phyloP scores from a whole-genome alignment of 2,329 filamentous ascomycete species.

The Colletotrichum limetticola region DNA sequence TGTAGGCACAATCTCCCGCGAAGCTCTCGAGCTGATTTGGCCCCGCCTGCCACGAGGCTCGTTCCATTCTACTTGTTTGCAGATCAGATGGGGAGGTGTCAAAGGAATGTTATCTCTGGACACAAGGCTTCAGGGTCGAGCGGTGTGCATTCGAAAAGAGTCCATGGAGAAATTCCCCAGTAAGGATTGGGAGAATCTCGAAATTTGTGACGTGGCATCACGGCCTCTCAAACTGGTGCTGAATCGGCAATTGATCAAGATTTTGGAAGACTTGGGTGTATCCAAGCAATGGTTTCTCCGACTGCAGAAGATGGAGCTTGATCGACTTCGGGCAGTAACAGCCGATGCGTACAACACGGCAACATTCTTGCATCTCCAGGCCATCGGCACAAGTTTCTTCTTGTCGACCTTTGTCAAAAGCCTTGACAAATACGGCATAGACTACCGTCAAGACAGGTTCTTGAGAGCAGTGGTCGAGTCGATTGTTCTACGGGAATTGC shows the following conservation, averaged over 20 bases:
- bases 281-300: constrained; percentile 67
- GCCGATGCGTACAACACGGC: constrained; percentile 70
- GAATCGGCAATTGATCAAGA: constrained; percentile 86
- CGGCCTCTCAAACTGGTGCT: constrained; percentile 76
- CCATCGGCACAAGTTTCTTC: constrained; percentile 68
- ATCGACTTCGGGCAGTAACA: constrained; percentile 68
- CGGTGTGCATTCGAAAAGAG: constrained; percentile 69
- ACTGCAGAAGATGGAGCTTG: constrained; percentile 72
- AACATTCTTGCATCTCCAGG: constrained; percentile 71
- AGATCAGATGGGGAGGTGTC: constrained; percentile 78
- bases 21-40: constrained; percentile 71
- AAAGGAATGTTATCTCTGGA: constrained; percentile 86
- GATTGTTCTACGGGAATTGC: constrained; percentile 74
- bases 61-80: constrained; percentile 72
- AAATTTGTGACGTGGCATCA: constrained; percentile 77
- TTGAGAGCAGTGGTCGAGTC: constrained; percentile 78
- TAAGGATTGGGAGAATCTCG: constrained; percentile 64
- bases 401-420: constrained; percentile 71
- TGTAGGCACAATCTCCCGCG: constrained; percentile 76
- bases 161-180: constrained; percentile 86
- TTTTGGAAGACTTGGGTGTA: constrained; percentile 81
- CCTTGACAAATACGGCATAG: constrained; percentile 66
- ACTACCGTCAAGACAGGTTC: constrained; percentile 76
- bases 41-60: constrained; percentile 58
- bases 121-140: constrained; percentile 63